A percentile compares a stretch with the other conserved stretches of the same genome.
Conservation (phyloP, 1,284 basidiomycete genomes). For the Somion occarium region DNA sequence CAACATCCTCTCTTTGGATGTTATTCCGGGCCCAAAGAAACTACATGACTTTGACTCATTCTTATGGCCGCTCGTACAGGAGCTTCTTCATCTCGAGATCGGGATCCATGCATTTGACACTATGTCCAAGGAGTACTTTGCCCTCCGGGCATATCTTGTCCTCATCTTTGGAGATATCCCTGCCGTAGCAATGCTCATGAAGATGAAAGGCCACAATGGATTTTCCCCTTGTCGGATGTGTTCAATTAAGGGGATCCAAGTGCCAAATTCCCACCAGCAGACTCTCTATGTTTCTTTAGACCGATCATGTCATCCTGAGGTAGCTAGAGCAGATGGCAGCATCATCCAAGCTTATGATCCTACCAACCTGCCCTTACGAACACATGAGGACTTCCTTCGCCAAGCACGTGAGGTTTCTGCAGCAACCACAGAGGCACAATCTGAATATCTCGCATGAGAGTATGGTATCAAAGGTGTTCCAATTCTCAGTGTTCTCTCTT, state of each 20-base stretch:
- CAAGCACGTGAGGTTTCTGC: constrained; percentile 31
- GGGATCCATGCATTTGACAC: constrained; percentile 34
- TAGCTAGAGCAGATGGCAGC: too few species aligned
- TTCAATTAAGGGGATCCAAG: constrained; percentile 31
- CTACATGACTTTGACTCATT: constrained; percentile 39
- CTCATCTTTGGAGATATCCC: constrained; percentile 42
- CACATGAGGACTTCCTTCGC: constrained; percentile 27
- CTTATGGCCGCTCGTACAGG: constrained; percentile 32
- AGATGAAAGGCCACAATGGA: constrained; percentile 45
- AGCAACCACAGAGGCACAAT: constrained; percentile 18
- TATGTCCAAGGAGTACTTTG: constrained; percentile 21
- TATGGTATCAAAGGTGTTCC: constrained; percentile 39
- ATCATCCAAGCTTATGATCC: constrained; percentile 35
- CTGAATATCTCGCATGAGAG: constrained; percentile 24
- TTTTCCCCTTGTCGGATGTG: constrained; percentile 40
- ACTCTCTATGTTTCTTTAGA: constrained; percentile 35
- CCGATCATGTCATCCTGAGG: constrained; percentile 1
- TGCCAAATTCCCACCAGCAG: constrained; percentile 17
- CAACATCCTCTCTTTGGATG: constrained; percentile 32
- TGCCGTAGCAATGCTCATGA: constrained; percentile 36
- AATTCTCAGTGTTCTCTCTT: constrained; percentile 28
- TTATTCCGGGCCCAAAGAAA: constrained; percentile 41
- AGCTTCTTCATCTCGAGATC: constrained; percentile 30
- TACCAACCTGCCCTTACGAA: constrained; percentile 31
- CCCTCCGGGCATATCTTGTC: constrained; percentile 35